phyloP scores from a whole-genome alignment of 257 asterid species.

The Lycium barbarum region DNA sequence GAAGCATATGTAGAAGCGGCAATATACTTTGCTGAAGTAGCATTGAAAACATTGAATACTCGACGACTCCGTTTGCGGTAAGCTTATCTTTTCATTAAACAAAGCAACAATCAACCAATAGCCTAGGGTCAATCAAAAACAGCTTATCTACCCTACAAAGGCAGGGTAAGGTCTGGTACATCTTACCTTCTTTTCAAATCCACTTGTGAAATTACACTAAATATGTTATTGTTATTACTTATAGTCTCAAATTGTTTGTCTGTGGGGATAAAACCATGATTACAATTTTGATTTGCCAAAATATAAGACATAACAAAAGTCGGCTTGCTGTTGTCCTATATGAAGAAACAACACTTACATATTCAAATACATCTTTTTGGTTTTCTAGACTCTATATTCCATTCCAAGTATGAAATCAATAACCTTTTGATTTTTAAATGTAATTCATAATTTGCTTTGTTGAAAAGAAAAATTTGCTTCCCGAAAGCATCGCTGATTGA shows the following conservation, averaged over 20 bases:
- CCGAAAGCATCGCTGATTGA: too few relatives aligned
- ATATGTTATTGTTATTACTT: background rate
- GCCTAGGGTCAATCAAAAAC: too few relatives aligned
- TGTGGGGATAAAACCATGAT: background rate
- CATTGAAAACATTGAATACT: slow-evolving; percentile 57
- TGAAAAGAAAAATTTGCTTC: background rate
- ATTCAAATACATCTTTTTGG: background rate
- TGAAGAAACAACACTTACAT: background rate
- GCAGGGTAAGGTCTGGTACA: too few relatives aligned
- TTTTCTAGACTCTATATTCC: background rate
- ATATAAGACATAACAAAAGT: background rate
- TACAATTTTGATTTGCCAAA: background rate
- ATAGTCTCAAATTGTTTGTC: background rate
- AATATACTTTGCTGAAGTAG: slow-evolving; percentile 79
- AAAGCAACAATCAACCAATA: background rate
- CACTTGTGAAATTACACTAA: too few relatives aligned
- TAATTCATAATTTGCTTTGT: background rate
- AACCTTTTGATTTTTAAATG: background rate
- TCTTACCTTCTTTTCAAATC: too few relatives aligned
- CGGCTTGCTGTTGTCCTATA: background rate
- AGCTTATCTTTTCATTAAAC: background rate
- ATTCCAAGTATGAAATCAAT: background rate
- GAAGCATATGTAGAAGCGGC: slow-evolving; percentile 96
- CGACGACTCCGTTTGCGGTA: slow-evolving; percentile 71
- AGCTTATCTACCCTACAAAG: too few relatives aligned